Evolutionary conservation across 352 stramenopile species (phyloP), one percentile per base, ranked within the genome.

Genomic region (Globisporangium irregulare): DNA sequence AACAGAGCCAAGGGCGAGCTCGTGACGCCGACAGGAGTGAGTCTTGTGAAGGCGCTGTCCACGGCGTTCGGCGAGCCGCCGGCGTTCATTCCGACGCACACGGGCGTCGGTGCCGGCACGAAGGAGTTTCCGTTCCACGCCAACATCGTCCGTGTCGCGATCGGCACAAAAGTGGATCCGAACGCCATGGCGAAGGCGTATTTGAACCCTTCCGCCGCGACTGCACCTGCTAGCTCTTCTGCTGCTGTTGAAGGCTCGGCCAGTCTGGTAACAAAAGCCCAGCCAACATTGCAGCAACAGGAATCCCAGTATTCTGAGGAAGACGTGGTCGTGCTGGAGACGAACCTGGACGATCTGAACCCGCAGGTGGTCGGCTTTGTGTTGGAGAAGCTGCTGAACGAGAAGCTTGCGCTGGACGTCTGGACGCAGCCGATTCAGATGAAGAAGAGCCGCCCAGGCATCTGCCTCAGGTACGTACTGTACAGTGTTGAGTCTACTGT

Each of bases 21-120:
- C 32, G 96, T 99, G 24, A 99, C 97, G 8, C 97, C 97, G 0
- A 99, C 97, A 20, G 97, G 93, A 4, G 97, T 97, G 27, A 97
- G 95, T 59, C 84, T 99, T 24, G 79, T 99, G 32, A 94, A 97
- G 70, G 91, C 91, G 7, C 76, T 99, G 63, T 70, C 78, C 9
- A 82, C 70, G 2, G 80, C 80, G 12, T 95, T 92, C 69, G 81
- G 86, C 3, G 83, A 93, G 72, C 87, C 87, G 53, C 87, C 87
- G 4, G 65, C 85, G 10, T 94, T 95, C 69, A 75, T 91, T 56
- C 83, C 86, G 18, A 91, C 79, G 53, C 78, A 91, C 69, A 92
- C 84, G 20, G 86, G 86, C 24, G 80, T 90, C 25, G 91, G 91
- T 20, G 91, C 91, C 34, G 91, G 91, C 25, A 97, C 84, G 18